Conservation (phyloP, 2,329 filamentous ascomycete species). For the Geosmithia flava region DNA sequence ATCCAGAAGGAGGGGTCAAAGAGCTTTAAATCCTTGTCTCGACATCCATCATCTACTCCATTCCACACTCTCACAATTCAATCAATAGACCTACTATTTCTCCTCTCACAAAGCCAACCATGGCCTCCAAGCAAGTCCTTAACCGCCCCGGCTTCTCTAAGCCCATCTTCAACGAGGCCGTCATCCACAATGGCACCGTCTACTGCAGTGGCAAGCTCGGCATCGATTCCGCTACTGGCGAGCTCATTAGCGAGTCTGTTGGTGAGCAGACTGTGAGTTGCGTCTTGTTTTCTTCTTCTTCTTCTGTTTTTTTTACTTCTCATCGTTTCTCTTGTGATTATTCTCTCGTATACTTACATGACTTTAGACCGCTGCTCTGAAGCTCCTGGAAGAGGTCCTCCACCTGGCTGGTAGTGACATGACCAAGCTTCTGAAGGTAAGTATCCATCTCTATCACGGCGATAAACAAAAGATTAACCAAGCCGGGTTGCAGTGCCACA, state of each 20-base stretch:
- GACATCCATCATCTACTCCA: too few species aligned
- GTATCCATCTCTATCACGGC: neutral
- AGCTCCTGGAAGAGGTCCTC: neutral
- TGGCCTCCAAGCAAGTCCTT: conserved; percentile 2
- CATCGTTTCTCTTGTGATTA: too few species aligned
- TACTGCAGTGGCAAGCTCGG: neutral
- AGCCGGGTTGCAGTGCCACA: conserved; percentile 35
- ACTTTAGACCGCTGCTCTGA: neutral
- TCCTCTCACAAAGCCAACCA: conserved; percentile 5
- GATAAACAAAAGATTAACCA: neutral
- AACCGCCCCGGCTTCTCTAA: neutral
- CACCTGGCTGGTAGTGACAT: neutral
- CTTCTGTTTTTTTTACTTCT: too few species aligned
- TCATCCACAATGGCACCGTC: neutral
- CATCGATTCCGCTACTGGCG: neutral
- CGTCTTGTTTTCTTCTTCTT: neutral
- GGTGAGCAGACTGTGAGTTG: neutral
- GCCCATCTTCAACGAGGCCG: neutral
- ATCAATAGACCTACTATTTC: too few species aligned
- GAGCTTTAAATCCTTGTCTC: too few species aligned
- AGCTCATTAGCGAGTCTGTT: neutral
- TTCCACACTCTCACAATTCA: too few species aligned
- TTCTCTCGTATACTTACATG: too few species aligned
- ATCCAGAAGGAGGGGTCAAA: too few species aligned
- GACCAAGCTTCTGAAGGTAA: neutral